Evolutionary conservation across 2,329 filamentous ascomycete genomes (phyloP).

Genomic region (Penicillium sumatraense): DNA sequence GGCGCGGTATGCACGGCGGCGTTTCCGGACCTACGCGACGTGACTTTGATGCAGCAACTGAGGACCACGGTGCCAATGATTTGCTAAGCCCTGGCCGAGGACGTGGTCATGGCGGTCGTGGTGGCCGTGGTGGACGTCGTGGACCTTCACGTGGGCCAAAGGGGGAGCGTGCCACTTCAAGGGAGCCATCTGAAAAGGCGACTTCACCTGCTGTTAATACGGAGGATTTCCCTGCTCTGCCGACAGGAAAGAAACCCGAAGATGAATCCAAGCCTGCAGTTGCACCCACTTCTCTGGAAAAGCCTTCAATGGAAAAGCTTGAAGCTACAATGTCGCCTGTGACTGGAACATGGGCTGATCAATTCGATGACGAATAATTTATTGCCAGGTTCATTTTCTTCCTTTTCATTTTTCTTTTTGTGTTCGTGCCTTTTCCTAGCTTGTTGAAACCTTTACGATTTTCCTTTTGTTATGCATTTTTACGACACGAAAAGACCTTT

Average conservation of each 20-base stretch:
- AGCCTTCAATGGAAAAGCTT: conserved; percentile 26
- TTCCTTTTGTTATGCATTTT: conserved; percentile 17
- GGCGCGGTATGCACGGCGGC: conserved; percentile 58
- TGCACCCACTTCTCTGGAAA: conserved; percentile 5
- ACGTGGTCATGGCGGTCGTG: conserved; percentile 33
- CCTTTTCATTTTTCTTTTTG: neutral
- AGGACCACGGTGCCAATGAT: conserved; percentile 27
- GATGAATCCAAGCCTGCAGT: conserved; percentile 5
- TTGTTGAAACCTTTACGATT: conserved; percentile 5
- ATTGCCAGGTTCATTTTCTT: neutral
- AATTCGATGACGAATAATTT: conserved; percentile 30
- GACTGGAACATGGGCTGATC: conserved; percentile 39
- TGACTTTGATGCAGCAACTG: conserved; percentile 32
- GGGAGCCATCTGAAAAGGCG: conserved; percentile 21
- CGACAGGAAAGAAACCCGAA: conserved; percentile 30
- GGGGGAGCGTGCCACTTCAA: conserved; percentile 23
- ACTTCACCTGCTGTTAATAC: conserved; percentile 31
- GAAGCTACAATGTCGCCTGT: conserved; percentile 34
- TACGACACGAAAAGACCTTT: conserved; percentile 19
- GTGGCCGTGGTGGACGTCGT: conserved; percentile 32
- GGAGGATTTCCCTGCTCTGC: conserved; percentile 44
- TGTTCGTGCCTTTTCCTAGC: neutral
- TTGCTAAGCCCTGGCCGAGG: conserved; percentile 35
- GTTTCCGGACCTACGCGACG: conserved; percentile 44
- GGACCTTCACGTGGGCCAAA: conserved; percentile 30